Conservation (phyloP, 2,329 filamentous ascomycete genomes). For the Penicillium nordicum region DNA sequence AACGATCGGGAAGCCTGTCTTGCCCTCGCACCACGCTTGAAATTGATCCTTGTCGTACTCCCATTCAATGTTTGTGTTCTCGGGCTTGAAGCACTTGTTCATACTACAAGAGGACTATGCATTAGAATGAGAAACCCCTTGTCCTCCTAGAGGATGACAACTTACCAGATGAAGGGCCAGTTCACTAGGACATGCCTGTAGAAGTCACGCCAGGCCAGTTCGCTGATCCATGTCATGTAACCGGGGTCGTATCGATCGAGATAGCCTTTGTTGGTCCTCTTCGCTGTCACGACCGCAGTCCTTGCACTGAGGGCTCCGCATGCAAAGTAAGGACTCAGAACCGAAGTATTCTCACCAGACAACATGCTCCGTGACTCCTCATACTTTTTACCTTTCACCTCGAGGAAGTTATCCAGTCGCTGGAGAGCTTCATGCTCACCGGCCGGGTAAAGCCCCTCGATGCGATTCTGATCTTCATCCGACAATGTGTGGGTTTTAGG, state of each 20-base stretch:
- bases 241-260: conserved; percentile 66
- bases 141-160: not conserved
- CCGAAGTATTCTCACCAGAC: conserved; percentile 60
- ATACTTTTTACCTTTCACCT: conserved; percentile 62
- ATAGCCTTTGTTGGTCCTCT: conserved; percentile 58
- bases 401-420: conserved; percentile 65
- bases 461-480: conserved; percentile 56
- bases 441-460: conserved; percentile 64
- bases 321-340: conserved; percentile 69
- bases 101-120: conserved; percentile 45
- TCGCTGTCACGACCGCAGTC: conserved; percentile 63
- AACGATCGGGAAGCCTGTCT: conserved; percentile 77
- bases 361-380: conserved; percentile 65
- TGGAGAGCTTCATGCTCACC: conserved; percentile 69
- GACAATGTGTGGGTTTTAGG: conserved; percentile 62
- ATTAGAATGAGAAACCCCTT: conserved; percentile 1
- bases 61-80: conserved; percentile 80
- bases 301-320: conserved; percentile 65
- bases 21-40: conserved; percentile 68
- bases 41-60: conserved; percentile 70
- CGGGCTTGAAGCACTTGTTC: conserved; percentile 76
- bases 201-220: conserved; percentile 84
- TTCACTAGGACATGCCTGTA: conserved; percentile 81
- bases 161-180: conserved; percentile 67
- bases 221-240: conserved; percentile 71